Percentiles rank a stretch among this genome's conserved stretches.
Conservation (phyloP, 257 asterid genomes). For the Nicotiana attenuata region DNA sequence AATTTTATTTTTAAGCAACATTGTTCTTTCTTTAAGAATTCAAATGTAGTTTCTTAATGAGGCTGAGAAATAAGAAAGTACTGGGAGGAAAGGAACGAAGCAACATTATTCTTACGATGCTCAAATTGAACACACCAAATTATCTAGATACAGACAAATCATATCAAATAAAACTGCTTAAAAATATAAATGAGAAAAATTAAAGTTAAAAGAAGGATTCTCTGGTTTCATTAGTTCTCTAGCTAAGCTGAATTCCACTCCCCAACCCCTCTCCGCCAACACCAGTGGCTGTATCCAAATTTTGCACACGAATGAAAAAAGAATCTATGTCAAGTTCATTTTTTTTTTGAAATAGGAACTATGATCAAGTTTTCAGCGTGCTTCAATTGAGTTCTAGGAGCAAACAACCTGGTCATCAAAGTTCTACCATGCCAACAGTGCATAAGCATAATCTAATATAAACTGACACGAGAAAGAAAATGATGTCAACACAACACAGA, state of each 20-base stretch:
- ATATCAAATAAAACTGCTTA: background rate
- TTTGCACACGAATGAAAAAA: background rate
- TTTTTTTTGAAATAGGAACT: background rate
- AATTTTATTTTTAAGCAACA: background rate
- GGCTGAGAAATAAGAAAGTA: background rate
- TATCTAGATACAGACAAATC: background rate
- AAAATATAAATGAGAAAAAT: background rate
- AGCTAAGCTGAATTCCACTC: background rate
- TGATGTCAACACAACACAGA: background rate
- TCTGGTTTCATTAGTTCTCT: background rate
- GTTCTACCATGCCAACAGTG: background rate
- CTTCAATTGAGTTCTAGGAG: background rate
- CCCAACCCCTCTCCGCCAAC: background rate
- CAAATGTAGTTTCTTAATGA: background rate
- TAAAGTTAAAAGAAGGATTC: background rate
- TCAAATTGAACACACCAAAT: background rate
- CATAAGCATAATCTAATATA: constrained; percentile 6
- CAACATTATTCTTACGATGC: background rate
- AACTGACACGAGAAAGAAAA: background rate
- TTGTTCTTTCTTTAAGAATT: background rate
- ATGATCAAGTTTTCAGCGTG: background rate
- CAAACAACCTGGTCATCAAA: background rate
- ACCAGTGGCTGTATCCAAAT: background rate
- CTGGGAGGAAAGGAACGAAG: background rate
- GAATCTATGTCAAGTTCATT: too few relatives aligned